phyloP scores from a whole-genome alignment of 805 yeast genomes.

The Metschnikowia corniflorae region DNA sequence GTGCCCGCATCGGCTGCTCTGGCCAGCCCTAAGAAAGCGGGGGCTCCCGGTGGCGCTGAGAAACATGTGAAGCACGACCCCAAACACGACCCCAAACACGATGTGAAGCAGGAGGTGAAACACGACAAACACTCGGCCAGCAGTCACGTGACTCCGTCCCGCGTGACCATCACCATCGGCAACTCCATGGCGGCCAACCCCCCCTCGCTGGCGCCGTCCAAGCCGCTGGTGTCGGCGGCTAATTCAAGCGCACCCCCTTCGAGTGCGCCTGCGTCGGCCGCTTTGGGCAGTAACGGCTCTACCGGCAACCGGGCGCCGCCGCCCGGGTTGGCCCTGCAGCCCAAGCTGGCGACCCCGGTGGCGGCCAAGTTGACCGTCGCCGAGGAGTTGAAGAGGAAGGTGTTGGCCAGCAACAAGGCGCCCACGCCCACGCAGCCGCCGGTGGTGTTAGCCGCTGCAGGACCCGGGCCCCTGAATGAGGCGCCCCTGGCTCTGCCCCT shows the following conservation, averaged over 20 bases:
- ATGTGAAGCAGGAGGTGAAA: not conserved
- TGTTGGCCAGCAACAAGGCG: constrained; percentile 8
- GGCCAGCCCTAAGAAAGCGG: constrained; percentile 1
- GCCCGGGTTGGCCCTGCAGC: constrained; percentile 16
- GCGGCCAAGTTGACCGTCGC: constrained; percentile 12
- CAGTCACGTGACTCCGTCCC: constrained; percentile 4
- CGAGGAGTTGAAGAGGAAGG: constrained; percentile 18
- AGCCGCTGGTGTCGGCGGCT: not conserved
- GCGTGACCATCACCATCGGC: constrained; percentile 6
- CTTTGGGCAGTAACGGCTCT: not conserved
- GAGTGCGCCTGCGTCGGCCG: constrained; percentile 1
- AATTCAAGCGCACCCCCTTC: not conserved
- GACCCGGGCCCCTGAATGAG: not conserved
- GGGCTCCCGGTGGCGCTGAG: not conserved
- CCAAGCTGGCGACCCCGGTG: constrained; percentile 16
- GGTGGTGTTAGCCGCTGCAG: not conserved
- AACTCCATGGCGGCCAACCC: constrained; percentile 3
- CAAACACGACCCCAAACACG: not conserved
- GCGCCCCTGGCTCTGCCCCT: constrained; percentile 16
- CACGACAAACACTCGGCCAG: not conserved
- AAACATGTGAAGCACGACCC: not conserved
- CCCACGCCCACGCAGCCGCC: constrained; percentile 1
- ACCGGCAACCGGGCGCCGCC: constrained; percentile 16
- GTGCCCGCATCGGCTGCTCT: not conserved
- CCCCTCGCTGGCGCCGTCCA: not conserved